These are phyloP conservation scores for Leccinum ochraceum DNA, from an alignment of 768 basidiomycete species.

Conservation along the genomic window DNA sequence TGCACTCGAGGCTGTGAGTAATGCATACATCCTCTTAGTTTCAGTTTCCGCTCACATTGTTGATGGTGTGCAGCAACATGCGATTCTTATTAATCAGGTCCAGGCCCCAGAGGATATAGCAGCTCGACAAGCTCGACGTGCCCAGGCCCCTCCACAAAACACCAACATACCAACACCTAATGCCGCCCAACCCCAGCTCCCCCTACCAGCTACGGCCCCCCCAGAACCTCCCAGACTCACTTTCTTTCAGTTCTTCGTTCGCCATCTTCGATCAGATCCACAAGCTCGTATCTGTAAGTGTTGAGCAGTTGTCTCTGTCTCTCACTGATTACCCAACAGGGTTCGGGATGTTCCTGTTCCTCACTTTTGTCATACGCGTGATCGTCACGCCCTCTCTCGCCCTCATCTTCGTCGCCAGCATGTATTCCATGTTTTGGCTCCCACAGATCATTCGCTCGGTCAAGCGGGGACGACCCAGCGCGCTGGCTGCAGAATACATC, in stretches of 20 bases:
- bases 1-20: conserved; percentile 77
- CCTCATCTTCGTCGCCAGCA: conserved; percentile 60
- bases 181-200: conserved; percentile 16
- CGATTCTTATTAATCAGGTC: conserved; percentile 75
- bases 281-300: conserved; percentile 70
- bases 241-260: conserved; percentile 52
- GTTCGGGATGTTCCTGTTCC: conserved; percentile 64
- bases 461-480: conserved; percentile 67
- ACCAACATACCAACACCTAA: conserved; percentile 4
- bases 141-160: conserved; percentile 10
- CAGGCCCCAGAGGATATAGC: conserved; percentile 72
- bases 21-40: background rate
- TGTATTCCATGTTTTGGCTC: conserved; percentile 83
- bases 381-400: conserved; percentile 67
- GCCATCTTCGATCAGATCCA: conserved; percentile 65
- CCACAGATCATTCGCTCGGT: conserved; percentile 83
- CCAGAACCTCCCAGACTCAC: conserved; percentile 18
- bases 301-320: background rate
- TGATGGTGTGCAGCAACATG: conserved; percentile 65
- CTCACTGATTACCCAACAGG: conserved; percentile 42
- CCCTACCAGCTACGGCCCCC: conserved; percentile 24
- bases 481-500: conserved; percentile 68
- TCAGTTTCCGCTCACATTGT: background rate
- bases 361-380: conserved; percentile 74
- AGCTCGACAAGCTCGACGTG: conserved; percentile 29